These are phyloP conservation scores for Exophiala aquamarina DNA, from an alignment of 2,329 filamentous ascomycete species.

Conservation along the genomic window DNA sequence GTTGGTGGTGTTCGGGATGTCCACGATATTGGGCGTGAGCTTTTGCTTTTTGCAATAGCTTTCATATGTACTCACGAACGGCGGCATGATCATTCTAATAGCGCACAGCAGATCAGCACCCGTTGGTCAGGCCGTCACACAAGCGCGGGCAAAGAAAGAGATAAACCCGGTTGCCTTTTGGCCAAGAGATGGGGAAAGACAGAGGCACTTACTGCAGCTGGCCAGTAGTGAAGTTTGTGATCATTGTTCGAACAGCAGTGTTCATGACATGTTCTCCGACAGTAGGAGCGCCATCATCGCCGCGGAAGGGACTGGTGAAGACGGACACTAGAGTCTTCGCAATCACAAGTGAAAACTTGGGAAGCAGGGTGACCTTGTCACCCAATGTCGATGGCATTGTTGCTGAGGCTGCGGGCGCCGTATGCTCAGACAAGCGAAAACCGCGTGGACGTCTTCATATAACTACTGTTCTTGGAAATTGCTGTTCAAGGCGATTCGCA, in stretches of 20 bases:
- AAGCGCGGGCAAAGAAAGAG: too few relatives aligned
- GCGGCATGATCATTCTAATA: slow-evolving; percentile 8
- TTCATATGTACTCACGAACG: slow-evolving; percentile 12
- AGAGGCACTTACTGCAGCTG: slow-evolving; percentile 18
- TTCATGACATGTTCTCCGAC: slow-evolving; percentile 36
- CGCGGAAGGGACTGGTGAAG: slow-evolving; percentile 39
- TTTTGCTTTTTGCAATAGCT: slow-evolving; percentile 12
- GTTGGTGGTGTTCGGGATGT: slow-evolving; percentile 14
- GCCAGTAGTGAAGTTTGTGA: slow-evolving; percentile 6
- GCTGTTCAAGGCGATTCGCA: too few relatives aligned
- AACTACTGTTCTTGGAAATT: too few relatives aligned
- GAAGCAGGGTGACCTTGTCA: slow-evolving; percentile 36
- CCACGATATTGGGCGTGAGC: slow-evolving; percentile 9
- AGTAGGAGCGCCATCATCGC: slow-evolving; percentile 34
- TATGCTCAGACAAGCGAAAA: too few relatives aligned
- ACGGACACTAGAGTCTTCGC: slow-evolving; percentile 31
- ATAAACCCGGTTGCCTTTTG: neutral
- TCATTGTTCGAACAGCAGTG: slow-evolving; percentile 28
- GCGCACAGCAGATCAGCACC: neutral
- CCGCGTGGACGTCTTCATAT: too few relatives aligned
- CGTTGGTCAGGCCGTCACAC: neutral
- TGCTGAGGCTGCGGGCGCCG: too few relatives aligned
- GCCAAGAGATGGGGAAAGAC: neutral
- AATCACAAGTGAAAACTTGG: slow-evolving; percentile 30
- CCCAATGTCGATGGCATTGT: slow-evolving; percentile 28